Conservation (phyloP, 495 filamentous ascomycete species). For the Tetracladium setigerum region DNA sequence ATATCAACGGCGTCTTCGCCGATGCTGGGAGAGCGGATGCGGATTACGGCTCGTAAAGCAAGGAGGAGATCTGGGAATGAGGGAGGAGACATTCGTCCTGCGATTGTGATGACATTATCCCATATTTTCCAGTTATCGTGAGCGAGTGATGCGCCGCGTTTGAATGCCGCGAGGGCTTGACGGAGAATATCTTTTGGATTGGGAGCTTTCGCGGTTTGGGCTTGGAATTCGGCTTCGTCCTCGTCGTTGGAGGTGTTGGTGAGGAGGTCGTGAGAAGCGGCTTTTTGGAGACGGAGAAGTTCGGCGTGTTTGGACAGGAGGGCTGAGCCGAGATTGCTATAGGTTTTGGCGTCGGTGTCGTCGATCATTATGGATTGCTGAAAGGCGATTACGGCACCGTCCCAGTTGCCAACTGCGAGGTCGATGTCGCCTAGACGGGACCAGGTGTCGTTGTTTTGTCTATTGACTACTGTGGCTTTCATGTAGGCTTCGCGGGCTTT, state of each 20-base stretch:
- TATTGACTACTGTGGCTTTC: slow-evolving; percentile 67
- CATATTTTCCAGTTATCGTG: slow-evolving; percentile 83
- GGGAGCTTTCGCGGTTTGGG: slow-evolving; percentile 8
- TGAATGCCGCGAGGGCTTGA: slow-evolving; percentile 76
- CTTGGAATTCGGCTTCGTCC: slow-evolving; percentile 22
- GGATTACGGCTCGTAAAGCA: slow-evolving; percentile 65
- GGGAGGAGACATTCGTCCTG: slow-evolving; percentile 65
- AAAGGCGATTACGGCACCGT: slow-evolving; percentile 81
- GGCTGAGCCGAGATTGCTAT: slow-evolving; percentile 88
- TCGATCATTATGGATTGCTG: slow-evolving; percentile 71
- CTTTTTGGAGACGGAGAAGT: slow-evolving; percentile 28
- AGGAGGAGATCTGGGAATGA: slow-evolving; percentile 66
- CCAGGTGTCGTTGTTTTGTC: slow-evolving; percentile 77
- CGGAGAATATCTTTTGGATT: slow-evolving; percentile 55
- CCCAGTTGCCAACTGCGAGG: slow-evolving; percentile 66
- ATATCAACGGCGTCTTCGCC: slow-evolving; percentile 75
- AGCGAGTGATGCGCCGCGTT: slow-evolving; percentile 72
- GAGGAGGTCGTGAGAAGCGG: slow-evolving; percentile 22
- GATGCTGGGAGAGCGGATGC: slow-evolving; percentile 55
- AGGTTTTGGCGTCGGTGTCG: slow-evolving; percentile 82
- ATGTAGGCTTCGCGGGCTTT: slow-evolving; percentile 71
- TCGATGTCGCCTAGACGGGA: slow-evolving; percentile 83
- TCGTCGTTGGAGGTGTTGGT: slow-evolving; percentile 19
- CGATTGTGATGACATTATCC: slow-evolving; percentile 88
- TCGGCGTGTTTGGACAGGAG: slow-evolving; percentile 45